phyloP scores from a whole-genome alignment of 176 grass and related monocot genomes.

The Carex cristatella region DNA sequence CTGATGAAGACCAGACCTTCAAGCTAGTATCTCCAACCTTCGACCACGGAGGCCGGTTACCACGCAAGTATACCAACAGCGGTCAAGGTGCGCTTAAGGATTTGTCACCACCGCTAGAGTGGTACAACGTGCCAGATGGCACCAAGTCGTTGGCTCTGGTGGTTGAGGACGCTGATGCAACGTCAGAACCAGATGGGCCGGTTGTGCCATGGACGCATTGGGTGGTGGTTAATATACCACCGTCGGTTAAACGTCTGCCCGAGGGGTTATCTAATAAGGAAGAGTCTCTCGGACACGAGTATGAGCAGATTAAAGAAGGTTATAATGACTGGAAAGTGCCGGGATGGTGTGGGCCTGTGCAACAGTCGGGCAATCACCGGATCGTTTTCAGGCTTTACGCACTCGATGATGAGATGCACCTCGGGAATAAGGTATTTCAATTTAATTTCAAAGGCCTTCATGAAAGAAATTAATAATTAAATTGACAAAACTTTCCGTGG shows the following conservation, averaged over 20 bases:
- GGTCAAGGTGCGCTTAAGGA: conserved; percentile 80
- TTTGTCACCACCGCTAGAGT: conserved; percentile 79
- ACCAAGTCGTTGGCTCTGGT: conserved; percentile 57
- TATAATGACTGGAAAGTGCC: conserved; percentile 86
- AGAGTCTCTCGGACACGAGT: conserved; percentile 8
- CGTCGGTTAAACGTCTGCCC: conserved; percentile 42
- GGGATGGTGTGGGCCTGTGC: conserved; percentile 64
- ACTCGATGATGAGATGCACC: conserved; percentile 57
- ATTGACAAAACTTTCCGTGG: neutral
- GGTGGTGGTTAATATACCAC: conserved; percentile 78
- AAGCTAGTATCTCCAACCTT: conserved; percentile 65
- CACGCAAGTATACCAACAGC: conserved; percentile 61
- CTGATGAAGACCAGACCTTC: conserved; percentile 55
- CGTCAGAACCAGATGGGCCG: conserved; percentile 18
- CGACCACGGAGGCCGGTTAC: conserved; percentile 44
- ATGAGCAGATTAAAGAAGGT: conserved; percentile 54
- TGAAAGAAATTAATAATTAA: neutral
- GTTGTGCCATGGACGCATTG: conserved; percentile 87
- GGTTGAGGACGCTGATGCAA: conserved; percentile 60
- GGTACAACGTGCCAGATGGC: conserved; percentile 86
- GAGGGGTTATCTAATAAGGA: conserved; percentile 61
- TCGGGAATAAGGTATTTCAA: conserved; percentile 62
- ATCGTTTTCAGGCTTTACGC: conserved; percentile 74
- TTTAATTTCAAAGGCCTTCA: neutral
- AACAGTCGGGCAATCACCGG: conserved; percentile 38